A percentile compares a stretch with the other conserved stretches of the same genome.
These are phyloP conservation scores for Clathrospora elynae DNA, from an alignment of 2,329 filamentous ascomycete genomes.

Conservation along the genomic window DNA sequence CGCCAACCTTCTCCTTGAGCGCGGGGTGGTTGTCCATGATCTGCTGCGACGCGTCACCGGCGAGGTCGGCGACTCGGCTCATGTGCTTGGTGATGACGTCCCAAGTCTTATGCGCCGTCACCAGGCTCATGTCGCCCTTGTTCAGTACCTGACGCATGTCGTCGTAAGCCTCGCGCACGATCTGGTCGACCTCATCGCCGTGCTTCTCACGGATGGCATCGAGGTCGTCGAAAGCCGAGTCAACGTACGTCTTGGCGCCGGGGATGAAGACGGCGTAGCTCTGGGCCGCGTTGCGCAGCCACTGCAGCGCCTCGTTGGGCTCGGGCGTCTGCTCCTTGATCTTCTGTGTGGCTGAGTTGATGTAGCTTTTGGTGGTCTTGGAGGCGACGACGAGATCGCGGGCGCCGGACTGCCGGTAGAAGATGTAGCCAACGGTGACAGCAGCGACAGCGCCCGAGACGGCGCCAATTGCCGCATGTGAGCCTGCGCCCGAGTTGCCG, in stretches of 20 bases:
- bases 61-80: conserved; percentile 64
- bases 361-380: conserved; percentile 64
- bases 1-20: conserved; percentile 73
- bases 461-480: conserved; percentile 55
- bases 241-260: conserved; percentile 70
- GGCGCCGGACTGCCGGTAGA: conserved; percentile 61
- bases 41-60: conserved; percentile 65
- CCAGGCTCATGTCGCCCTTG: conserved; percentile 64
- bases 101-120: conserved; percentile 66
- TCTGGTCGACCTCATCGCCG: conserved; percentile 70
- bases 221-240: conserved; percentile 71
- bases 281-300: conserved; percentile 68
- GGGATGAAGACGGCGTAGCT: conserved; percentile 75
- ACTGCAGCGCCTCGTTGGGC: conserved; percentile 68
- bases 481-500: conserved; percentile 33
- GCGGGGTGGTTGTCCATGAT: conserved; percentile 75
- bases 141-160: conserved; percentile 68
- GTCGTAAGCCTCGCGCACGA: conserved; percentile 69
- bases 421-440: conserved; percentile 55
- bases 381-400: conserved; percentile 56
- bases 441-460: conserved; percentile 57
- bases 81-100: conserved; percentile 67
- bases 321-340: conserved; percentile 67
- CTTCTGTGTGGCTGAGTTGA: conserved; percentile 64
- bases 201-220: conserved; percentile 71